Base-by-base conservation (phyloP, 2,329 filamentous ascomycete species). In the Sclerotinia glacialis region DNA sequence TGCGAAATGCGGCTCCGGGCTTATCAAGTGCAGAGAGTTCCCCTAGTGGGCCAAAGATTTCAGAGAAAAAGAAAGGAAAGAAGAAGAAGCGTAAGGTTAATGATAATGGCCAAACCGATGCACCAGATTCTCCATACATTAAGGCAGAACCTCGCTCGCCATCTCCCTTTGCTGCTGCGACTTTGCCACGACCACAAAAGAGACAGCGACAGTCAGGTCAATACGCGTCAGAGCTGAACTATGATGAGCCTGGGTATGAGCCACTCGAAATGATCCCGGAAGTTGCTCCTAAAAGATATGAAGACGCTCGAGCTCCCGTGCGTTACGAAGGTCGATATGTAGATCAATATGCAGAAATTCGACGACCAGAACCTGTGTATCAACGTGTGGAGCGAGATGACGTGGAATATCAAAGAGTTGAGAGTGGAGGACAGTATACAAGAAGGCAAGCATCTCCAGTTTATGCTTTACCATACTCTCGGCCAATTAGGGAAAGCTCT, bases 91-190 rank as follows among this genome's bases (percentile, higher is more conserved):
- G 84, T 84, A 68, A 79, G 77, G 72, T 80, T 80, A 54, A 53
- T 54, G 60, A 47, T 47, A 79, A 80, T 77, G 74, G 74, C 37
- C 66, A 52, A 53, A 78, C 76, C 60, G 83, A 83, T 69, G 74
- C 72, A 37, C 74, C 82, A 62, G 77, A 76, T 47, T 82, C 80
- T 44, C 84, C 85, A 12, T 81, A 82, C 69, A 87, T 89, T 72
- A 90, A 89, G 73, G 78, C 82, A 31, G 87, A 90, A 74, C 87
- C 87, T n/a, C 81, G 80, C 58, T 89, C 87, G 2, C 83, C 85
- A 1, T 89, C 86, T 8, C 86, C 86, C 11, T 76, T 87, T 61
- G 79, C 79, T 68, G 81, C 81, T 23, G 81, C 82, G 26, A 79
- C 83, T n/a, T 81, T 83, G 68, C 76, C 80, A 42, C 81, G 85